phyloP scores from a whole-genome alignment of 768 basidiomycete genomes.

The Hygrophorus russula region DNA sequence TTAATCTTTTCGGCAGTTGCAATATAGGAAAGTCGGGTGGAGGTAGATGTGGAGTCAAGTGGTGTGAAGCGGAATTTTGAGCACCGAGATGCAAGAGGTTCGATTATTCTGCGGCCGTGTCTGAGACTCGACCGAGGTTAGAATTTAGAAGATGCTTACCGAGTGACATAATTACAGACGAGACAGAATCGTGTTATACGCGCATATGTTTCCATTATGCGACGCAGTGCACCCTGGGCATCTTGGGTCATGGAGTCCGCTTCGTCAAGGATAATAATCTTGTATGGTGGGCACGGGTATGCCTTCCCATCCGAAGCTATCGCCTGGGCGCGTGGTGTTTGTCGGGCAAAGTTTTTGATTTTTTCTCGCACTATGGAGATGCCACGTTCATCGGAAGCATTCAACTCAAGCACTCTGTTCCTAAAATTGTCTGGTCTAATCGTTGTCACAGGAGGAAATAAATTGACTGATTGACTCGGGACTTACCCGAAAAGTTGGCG shows the following conservation, averaged over 20 bases:
- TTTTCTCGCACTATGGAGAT: constrained; percentile 96
- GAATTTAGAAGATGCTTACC: constrained; percentile 35
- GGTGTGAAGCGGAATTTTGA: constrained; percentile 98
- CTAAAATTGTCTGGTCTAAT: constrained; percentile 87
- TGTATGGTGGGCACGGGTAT: constrained; percentile 96
- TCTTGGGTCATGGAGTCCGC: constrained; percentile 99
- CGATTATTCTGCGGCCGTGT: constrained; percentile 70
- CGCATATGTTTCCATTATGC: constrained; percentile 99
- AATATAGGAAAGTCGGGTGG: constrained; percentile 67
- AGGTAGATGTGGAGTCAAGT: constrained; percentile 68
- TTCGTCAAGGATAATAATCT: constrained; percentile 97
- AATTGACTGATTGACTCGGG: not conserved
- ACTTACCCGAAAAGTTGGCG: constrained; percentile 89
- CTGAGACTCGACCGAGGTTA: not conserved
- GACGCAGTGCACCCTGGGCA: constrained; percentile 88
- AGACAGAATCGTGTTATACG: constrained; percentile 96
- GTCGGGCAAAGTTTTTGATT: constrained; percentile 95
- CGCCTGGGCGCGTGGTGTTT: constrained; percentile 75
- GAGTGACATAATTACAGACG: constrained; percentile 98
- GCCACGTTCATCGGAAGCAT: constrained; percentile 97
- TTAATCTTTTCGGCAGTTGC: constrained; percentile 63
- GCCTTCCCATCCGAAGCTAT: constrained; percentile 64
- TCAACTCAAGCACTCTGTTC: constrained; percentile 88
- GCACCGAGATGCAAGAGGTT: constrained; percentile 96
- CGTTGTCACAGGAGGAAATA: not conserved